Conservation (phyloP, 371 early-diverging fungal species). For the Lichtheimia ramosa region DNA sequence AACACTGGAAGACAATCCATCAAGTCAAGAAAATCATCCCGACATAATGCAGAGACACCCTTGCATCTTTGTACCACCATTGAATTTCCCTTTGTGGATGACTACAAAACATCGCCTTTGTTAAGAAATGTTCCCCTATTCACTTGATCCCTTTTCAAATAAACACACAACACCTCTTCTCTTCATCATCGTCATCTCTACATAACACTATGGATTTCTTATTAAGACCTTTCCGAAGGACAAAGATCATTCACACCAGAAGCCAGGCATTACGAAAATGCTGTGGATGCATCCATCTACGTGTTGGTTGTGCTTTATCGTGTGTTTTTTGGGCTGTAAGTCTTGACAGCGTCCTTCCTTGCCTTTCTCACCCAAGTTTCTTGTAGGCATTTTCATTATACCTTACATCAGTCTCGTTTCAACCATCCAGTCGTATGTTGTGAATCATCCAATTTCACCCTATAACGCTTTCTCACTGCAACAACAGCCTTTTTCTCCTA, state of each 20-base stretch:
- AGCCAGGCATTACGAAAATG: constrained; percentile 37
- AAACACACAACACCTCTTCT: constrained; percentile 1
- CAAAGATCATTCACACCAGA: constrained; percentile 27
- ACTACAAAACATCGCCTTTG: no score
- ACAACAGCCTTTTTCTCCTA: constrained; percentile 19
- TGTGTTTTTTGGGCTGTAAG: constrained; percentile 47
- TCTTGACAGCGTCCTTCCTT: neutral
- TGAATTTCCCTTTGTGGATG: no score
- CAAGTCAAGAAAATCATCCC: no score
- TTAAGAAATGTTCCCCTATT: no score
- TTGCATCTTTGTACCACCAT: no score
- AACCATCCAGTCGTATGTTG: constrained; percentile 17
- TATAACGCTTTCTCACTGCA: no score
- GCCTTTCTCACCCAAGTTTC: neutral
- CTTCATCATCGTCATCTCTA: no score
- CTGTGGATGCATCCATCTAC: constrained; percentile 48
- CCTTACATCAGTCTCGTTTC: constrained; percentile 18
- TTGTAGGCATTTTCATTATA: constrained; percentile 18
- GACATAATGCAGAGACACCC: no score
- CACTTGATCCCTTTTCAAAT: no score
- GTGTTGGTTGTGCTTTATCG: constrained; percentile 31
- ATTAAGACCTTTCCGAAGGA: no score
- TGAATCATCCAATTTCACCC: neutral
- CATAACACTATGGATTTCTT: constrained; percentile 1
- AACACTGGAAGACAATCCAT: no score